Conservation (phyloP, 352 stramenopile species). For the Blastocystis sp. region DNA sequence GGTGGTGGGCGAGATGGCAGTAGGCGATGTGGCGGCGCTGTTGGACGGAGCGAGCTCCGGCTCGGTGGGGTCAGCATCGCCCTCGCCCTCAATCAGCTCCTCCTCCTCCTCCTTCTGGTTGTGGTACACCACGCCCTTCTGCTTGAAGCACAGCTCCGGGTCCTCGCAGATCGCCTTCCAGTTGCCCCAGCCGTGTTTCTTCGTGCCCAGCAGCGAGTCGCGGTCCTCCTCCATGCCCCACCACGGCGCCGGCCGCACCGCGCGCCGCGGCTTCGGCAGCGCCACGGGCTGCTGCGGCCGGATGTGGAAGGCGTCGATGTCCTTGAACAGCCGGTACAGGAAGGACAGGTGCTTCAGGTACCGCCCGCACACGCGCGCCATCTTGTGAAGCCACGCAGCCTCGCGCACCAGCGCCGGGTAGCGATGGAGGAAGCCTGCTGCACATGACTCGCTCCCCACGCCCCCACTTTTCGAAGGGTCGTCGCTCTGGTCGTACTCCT, state of each 20-base stretch:
- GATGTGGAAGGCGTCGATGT: background rate
- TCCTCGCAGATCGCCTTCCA: conserved; percentile 59
- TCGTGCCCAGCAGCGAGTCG: conserved; percentile 28
- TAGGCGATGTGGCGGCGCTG: too few relatives aligned
- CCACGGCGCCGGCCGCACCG: conserved; percentile 45
- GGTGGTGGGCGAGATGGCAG: background rate
- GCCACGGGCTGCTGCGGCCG: background rate
- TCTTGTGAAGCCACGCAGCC: conserved; percentile 1
- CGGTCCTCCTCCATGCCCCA: conserved; percentile 58
- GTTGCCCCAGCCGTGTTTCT: conserved; percentile 48
- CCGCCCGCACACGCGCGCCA: conserved; percentile 1
- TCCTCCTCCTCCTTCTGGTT: background rate
- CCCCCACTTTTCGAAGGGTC: too few relatives aligned
- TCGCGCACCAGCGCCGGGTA: conserved; percentile 27
- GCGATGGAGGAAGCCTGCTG: too few relatives aligned
- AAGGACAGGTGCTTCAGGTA: conserved; percentile 60
- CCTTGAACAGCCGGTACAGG: background rate
- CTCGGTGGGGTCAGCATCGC: too few relatives aligned
- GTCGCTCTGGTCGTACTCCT: too few relatives aligned
- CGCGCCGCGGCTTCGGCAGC: conserved; percentile 35
- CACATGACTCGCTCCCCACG: too few relatives aligned
- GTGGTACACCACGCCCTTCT: conserved; percentile 35
- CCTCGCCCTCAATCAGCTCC: background rate
- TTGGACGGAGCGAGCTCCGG: too few relatives aligned
- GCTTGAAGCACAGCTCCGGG: conserved; percentile 26